Evolutionary conservation across 139 green algal genomes (phyloP).

Genomic region (Chlorella ohadii): DNA sequence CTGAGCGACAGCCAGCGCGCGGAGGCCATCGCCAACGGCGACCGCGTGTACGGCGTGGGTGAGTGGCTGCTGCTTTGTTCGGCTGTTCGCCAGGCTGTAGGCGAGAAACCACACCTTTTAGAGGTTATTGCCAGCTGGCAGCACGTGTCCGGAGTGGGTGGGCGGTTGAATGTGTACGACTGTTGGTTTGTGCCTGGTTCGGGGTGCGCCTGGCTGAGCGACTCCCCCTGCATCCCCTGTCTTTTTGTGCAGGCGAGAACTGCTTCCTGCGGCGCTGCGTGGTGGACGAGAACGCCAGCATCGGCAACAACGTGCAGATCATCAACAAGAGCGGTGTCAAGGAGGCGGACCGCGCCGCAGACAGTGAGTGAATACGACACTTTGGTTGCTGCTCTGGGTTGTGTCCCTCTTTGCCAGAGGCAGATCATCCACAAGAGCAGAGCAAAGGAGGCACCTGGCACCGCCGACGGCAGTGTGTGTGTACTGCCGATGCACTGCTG

Average conservation of each 20-base stretch:
- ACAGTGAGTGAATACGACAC: conserved; percentile 15
- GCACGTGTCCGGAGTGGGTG: neutral
- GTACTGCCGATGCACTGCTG: no score
- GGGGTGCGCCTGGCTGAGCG: no score
- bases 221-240: no score
- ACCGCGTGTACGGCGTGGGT: conserved; percentile 62
- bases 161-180: no score
- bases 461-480: no score
- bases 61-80: neutral
- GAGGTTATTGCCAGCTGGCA: neutral
- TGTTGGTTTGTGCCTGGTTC: no score
- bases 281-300: conserved; percentile 78
- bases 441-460: no score
- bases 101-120: no score
- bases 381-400: no score
- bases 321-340: conserved; percentile 74
- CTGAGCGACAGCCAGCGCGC: conserved; percentile 45
- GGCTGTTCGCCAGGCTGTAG: no score
- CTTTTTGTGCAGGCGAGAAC: conserved; percentile 9
- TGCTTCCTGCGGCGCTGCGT: conserved; percentile 61
- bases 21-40: conserved; percentile 25
- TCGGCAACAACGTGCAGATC: conserved; percentile 69
- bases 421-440: no score
- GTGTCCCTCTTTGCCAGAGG: no score
- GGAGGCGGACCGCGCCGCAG: conserved; percentile 57